Conservation (phyloP, 352 stramenopile species). For the Phytophthora sansomeana region DNA sequence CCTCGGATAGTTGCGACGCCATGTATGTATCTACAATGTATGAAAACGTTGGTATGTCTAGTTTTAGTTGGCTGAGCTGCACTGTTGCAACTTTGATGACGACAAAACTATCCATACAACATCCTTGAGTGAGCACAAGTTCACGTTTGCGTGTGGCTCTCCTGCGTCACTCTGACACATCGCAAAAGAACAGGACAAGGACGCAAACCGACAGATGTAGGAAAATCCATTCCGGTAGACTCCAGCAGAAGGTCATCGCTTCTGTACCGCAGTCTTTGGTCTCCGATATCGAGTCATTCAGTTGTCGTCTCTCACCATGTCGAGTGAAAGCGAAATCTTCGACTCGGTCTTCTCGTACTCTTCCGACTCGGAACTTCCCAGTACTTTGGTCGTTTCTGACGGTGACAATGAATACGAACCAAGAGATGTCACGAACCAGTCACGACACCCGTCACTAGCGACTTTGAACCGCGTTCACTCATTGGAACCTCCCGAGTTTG, state of each 20-base stretch:
- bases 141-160: too few species aligned
- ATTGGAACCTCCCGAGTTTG: background rate
- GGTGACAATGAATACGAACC: background rate
- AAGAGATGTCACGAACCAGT: background rate
- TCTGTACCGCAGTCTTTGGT: too few species aligned
- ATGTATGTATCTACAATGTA: too few species aligned
- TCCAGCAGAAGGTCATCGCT: too few species aligned
- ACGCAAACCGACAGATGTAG: too few species aligned
- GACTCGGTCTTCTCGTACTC: background rate
- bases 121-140: too few species aligned
- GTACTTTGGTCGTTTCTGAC: background rate
- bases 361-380: background rate
- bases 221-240: background rate
- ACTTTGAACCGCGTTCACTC: background rate
- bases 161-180: background rate
- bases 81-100: too few species aligned
- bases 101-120: too few species aligned
- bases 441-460: too few species aligned
- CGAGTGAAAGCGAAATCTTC: background rate
- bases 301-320: background rate
- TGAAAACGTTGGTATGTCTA: too few species aligned
- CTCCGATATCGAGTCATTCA: too few species aligned
- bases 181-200: background rate
- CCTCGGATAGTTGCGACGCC: too few species aligned
- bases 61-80: background rate